These are phyloP conservation scores for Coprinopsis marcescibilis DNA, from an alignment of 768 basidiomycete species.

Conservation along the genomic window DNA sequence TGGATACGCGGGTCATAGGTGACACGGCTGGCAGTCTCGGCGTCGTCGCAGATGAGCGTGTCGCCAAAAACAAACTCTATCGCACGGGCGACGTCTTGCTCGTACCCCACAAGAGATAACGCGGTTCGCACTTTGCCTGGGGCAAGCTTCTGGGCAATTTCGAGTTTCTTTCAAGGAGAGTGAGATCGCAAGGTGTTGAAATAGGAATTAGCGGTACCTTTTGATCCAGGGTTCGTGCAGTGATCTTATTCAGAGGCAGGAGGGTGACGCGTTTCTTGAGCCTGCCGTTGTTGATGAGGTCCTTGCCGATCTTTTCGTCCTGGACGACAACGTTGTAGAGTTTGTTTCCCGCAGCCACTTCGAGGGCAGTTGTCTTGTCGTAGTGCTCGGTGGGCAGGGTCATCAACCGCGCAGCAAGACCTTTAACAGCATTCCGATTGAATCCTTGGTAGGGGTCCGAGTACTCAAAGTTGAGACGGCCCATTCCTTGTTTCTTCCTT, in stretches of 20 bases:
- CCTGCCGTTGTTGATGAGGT: slow-evolving; percentile 64
- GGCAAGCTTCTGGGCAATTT: slow-evolving; percentile 63
- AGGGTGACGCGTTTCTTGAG: slow-evolving; percentile 88
- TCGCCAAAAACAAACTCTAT: slow-evolving; percentile 93
- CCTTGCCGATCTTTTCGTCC: slow-evolving; percentile 83
- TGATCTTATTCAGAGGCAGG: slow-evolving; percentile 92
- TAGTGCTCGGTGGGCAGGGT: slow-evolving; percentile 63
- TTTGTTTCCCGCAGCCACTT: slow-evolving; percentile 85
- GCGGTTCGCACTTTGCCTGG: slow-evolving; percentile 81
- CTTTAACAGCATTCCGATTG: slow-evolving; percentile 83
- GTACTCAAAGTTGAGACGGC: slow-evolving; percentile 81
- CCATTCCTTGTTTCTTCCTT: slow-evolving; percentile 54
- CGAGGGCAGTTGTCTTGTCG: slow-evolving; percentile 82
- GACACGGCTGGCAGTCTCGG: slow-evolving; percentile 78
- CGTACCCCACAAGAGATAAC: slow-evolving; percentile 82
- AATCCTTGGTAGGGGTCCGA: slow-evolving; percentile 71
- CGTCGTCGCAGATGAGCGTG: slow-evolving; percentile 86
- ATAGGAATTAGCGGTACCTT: slow-evolving; percentile 38
- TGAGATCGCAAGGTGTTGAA: neutral
- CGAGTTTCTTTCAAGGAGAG: slow-evolving; percentile 56
- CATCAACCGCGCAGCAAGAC: slow-evolving; percentile 87
- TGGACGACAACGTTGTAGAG: slow-evolving; percentile 93
- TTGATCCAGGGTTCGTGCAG: slow-evolving; percentile 40
- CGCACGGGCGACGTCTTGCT: slow-evolving; percentile 75
- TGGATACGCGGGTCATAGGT: slow-evolving; percentile 70